Conservation (phyloP, 495 filamentous ascomycete genomes). For the Hypoxylon fragiforme region DNA sequence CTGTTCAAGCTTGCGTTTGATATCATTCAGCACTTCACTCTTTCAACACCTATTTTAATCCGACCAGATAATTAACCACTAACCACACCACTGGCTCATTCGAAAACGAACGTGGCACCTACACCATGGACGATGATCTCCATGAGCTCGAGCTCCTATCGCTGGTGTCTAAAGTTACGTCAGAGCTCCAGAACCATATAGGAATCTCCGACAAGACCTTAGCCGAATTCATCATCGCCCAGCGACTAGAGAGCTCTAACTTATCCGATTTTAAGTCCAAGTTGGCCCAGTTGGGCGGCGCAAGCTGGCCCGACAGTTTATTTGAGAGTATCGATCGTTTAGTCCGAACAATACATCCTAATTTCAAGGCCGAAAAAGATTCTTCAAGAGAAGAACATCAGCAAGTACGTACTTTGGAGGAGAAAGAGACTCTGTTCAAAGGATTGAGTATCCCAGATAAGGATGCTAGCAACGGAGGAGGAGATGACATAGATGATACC, state of each 20-base stretch:
- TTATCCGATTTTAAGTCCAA: slow-evolving; percentile 70
- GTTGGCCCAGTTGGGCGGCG: slow-evolving; percentile 71
- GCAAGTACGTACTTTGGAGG: slow-evolving; percentile 47
- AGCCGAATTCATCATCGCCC: slow-evolving; percentile 92
- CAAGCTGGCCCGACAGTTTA: slow-evolving; percentile 86
- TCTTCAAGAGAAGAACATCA: slow-evolving; percentile 49
- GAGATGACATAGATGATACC: slow-evolving; percentile 86
- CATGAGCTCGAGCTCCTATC: slow-evolving; percentile 88
- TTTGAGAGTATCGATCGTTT: slow-evolving; percentile 89
- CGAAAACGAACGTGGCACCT: too few species aligned
- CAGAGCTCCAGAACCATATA: slow-evolving; percentile 90
- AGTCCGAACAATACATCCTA: slow-evolving; percentile 87
- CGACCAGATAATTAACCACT: not conserved
- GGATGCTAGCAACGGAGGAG: slow-evolving; percentile 56
- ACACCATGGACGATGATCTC: slow-evolving; percentile 78
- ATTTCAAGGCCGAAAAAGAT: slow-evolving; percentile 60
- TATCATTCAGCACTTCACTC: too few species aligned
- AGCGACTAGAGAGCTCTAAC: slow-evolving; percentile 73
- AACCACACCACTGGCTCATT: not conserved
- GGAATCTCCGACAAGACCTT: slow-evolving; percentile 92
- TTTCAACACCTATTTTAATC: too few species aligned
- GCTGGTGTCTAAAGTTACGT: slow-evolving; percentile 91
- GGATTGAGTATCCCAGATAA: slow-evolving; percentile 88
- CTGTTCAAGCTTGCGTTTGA: slow-evolving; percentile 8
- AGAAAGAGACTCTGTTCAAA: slow-evolving; percentile 81